Base-by-base conservation (phyloP, 108 stramenopile genomes). In the Epithemia pelagica region DNA sequence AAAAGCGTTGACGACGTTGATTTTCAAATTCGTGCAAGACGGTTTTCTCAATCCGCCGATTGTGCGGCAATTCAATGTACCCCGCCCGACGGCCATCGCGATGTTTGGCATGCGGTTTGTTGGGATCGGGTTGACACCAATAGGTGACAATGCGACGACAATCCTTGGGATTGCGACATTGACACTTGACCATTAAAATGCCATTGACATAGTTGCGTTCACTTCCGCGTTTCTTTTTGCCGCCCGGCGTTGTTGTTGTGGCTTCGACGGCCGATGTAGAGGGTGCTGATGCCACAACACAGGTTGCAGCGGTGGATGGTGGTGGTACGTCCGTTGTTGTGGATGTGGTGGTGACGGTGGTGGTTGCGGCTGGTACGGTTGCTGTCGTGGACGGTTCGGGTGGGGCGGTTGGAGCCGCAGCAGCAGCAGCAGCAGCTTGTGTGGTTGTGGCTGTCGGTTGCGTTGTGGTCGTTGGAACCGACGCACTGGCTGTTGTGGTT, bases 21-120 rank as follows among this genome's bases (percentile, higher is more conserved):
- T 46, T 46, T 46, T 46, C 37, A 46, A 46, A 46, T 46, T 46
- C 37, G 37, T 46, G 37, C 37, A 46, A 46, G 37, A 46, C 37
- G 10, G 37, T 46, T 15, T 46, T 46, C 15, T 46, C 37, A 46
- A 46, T 46, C 10, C 37, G 37, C 15, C 37, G 37, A 46, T 46
- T 46, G 37, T 46, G 37, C 10, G 37, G 37, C 15, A 46, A 46
- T 46, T 46, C 37, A 46, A 46, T 46, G 37, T 46, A 46, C 37
- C 37, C 37, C 37, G 37, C 37, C 10, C 37, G 37, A 46, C 37
- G 37, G 37, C 37, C 37, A 46, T 46, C 37, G 37, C 37, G 37
- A 15, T 46, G 37, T 46, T 46, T 46, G 37, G 37, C 5, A 15
- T 46, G 5, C 37, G 37, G 37, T 10, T 46, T 5, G 37, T 46